Evolutionary conservation across 2,329 filamentous ascomycete species (phyloP).

Genomic region (Beauveria pseudobassiana): DNA sequence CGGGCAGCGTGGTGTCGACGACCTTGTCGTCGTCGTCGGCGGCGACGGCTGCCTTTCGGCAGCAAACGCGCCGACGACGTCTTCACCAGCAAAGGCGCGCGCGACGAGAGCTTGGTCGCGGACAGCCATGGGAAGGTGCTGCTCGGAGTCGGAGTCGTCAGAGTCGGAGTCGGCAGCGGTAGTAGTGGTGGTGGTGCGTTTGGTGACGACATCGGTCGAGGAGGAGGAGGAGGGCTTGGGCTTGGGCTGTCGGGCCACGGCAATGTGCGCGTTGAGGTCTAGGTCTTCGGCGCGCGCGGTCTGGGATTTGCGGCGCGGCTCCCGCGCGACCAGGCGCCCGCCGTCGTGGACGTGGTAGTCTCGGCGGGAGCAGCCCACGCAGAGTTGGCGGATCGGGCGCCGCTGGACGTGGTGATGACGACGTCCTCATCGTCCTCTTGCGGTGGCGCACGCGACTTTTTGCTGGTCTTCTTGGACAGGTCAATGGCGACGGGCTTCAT

Average conservation of each 20-base stretch:
- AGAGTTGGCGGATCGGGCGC: conserved; percentile 14
- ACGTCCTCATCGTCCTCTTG: conserved; percentile 20
- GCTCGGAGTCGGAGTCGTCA: conserved; percentile 33
- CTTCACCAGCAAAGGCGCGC: conserved; percentile 80
- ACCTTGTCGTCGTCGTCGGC: conserved; percentile 77
- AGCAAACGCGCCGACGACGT: conserved; percentile 74
- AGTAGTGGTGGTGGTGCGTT: conserved; percentile 14
- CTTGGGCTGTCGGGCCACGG: conserved; percentile 24
- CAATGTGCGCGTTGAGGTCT: conserved; percentile 26
- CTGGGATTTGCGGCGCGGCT: conserved; percentile 32
- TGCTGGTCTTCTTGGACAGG: conserved; percentile 19
- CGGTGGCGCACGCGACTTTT: conserved; percentile 21
- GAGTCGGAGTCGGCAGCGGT: conserved; percentile 22
- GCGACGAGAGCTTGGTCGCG: conserved; percentile 63
- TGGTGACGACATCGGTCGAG: conserved; percentile 16
- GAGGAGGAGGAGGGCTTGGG: conserved; percentile 15
- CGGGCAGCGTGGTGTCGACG: conserved; percentile 77
- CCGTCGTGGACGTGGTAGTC: conserved; percentile 22
- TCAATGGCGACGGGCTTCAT: conserved; percentile 24
- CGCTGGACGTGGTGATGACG: conserved; percentile 19
- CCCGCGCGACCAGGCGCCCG: conserved; percentile 36
- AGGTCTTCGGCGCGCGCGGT: conserved; percentile 26
- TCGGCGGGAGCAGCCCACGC: conserved; percentile 18
- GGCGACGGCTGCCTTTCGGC: conserved; percentile 62
- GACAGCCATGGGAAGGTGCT: conserved; percentile 49